phyloP scores from a whole-genome alignment of 768 basidiomycete species.

The Tylopilus sp. region DNA sequence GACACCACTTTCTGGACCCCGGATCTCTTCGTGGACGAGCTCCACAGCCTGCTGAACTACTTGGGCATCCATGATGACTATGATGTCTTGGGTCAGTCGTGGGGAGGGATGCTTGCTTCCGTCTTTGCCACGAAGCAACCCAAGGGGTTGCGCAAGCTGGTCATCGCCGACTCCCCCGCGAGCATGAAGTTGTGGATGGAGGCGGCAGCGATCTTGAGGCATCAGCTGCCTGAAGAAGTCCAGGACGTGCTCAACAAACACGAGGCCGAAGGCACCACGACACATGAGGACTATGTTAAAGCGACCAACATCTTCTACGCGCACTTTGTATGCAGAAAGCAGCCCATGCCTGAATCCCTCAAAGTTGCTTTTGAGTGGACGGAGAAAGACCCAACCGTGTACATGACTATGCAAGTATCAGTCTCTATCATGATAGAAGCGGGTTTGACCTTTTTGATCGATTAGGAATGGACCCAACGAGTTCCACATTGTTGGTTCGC shows the following conservation, averaged over 20 bases:
- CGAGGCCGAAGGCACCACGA: constrained; percentile 43
- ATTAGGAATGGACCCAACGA: constrained; percentile 40
- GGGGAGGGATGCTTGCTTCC: constrained; percentile 46
- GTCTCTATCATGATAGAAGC: not conserved
- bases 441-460: not conserved
- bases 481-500: constrained; percentile 32
- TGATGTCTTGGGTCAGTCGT: constrained; percentile 40
- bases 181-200: constrained; percentile 43
- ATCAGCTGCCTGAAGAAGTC: constrained; percentile 39
- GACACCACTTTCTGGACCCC: constrained; percentile 46
- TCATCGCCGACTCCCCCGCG: constrained; percentile 46
- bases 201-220: constrained; percentile 28
- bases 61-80: constrained; percentile 44
- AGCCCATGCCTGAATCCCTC: constrained; percentile 44
- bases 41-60: constrained; percentile 43
- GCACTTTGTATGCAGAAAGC: constrained; percentile 40
- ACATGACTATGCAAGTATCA: constrained; percentile 41
- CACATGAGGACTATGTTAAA: constrained; percentile 42
- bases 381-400: constrained; percentile 47
- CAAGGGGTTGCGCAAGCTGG: constrained; percentile 42
- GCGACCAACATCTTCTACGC: constrained; percentile 42
- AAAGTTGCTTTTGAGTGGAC: constrained; percentile 29
- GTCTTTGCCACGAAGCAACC: constrained; percentile 36
- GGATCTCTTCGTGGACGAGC: constrained; percentile 50
- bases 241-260: constrained; percentile 40